Percentiles rank a stretch among this genome's conserved stretches.
phyloP scores from a whole-genome alignment of 2,329 filamentous ascomycete species.

The Phialophora tarda region DNA sequence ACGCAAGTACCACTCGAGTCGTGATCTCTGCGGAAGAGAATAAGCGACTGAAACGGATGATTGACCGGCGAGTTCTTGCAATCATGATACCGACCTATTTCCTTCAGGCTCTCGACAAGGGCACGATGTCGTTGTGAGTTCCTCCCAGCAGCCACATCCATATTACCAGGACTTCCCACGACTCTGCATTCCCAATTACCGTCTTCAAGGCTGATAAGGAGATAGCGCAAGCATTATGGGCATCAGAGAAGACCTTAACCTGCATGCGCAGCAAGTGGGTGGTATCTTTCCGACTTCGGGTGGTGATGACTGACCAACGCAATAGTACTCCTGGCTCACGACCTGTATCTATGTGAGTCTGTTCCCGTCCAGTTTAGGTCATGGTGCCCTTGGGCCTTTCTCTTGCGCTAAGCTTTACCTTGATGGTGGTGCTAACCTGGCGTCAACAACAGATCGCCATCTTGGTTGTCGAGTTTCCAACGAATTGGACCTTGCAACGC shows the following conservation, averaged over 20 bases:
- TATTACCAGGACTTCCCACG: neutral
- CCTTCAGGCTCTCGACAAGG: conserved; percentile 60
- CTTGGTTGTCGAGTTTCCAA: conserved; percentile 73
- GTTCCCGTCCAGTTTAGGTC: neutral
- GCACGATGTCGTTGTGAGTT: conserved; percentile 40
- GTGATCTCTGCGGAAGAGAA: conserved; percentile 66
- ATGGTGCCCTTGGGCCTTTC: neutral
- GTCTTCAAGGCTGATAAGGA: conserved; percentile 2
- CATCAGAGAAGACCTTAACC: conserved; percentile 52
- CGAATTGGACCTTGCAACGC: conserved; percentile 67
- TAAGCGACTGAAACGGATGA: conserved; percentile 65
- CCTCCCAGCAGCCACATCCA: neutral
- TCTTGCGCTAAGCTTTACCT: neutral
- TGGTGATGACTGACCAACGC: neutral
- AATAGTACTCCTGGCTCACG: neutral
- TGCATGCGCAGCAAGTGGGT: conserved; percentile 50
- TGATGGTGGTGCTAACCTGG: neutral
- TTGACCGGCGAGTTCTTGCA: conserved; percentile 69
- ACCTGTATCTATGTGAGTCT: neutral
- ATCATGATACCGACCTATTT: conserved; percentile 79
- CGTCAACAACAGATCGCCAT: neutral
- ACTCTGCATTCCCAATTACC: neutral
- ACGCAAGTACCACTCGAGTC: conserved; percentile 62
- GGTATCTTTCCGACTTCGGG: neutral
- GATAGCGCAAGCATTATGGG: conserved; percentile 53